Evolutionary conservation across 2,329 filamentous ascomycete species (phyloP), one percentile per base, ranked within the genome.

Genomic region (Ascocoryne sarcoides): DNA sequence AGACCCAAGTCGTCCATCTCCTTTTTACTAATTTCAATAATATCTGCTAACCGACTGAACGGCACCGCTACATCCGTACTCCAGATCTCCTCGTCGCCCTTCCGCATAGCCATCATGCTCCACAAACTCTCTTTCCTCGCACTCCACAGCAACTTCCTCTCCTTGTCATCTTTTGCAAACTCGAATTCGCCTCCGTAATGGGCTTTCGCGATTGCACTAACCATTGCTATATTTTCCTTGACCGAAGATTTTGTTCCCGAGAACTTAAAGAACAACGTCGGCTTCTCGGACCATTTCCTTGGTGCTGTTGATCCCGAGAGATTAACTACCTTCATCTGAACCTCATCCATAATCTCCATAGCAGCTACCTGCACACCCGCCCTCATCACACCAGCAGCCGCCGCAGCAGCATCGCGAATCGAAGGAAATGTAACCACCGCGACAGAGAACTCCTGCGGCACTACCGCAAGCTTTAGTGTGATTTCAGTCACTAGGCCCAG

Each of bases 251-350:
- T 80, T 1, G 85, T 88, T 14, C 88, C 88, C 1, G 84, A 80
- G 58, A 94, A 86, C 63, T 88, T 89, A 72, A 90, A 87, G 60
- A 90, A 89, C 10, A 90, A 69, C 1, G 84, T 89, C 0, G 84
- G 84, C 40, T 72, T 63, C 60, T 89, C 84, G 52, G 81, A 73
- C 84, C 84, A 90, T 32, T 75, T 73, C 4, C 73, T 65, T 12
- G 78, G 79, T 5, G 75, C 72, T 0, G 82, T 87, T 3, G 76
- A 76, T 1, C 82, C 81, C 9, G 81, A 75, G 39, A 79, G 68
- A 62, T 92, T 92, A 56, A 92, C 79, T 0, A 90, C 82, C 48
- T 69, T 73, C 85, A 92, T 92, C 62, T 89, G 84, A 3, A 90
- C 82, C 43, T 92, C 85, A 56, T 92, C 85, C 82, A 92, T 87